A percentile compares a stretch with the other conserved stretches of the same genome.
Evolutionary conservation across 148 eudicot genomes (phyloP).

Genomic region (Cornus florida): DNA sequence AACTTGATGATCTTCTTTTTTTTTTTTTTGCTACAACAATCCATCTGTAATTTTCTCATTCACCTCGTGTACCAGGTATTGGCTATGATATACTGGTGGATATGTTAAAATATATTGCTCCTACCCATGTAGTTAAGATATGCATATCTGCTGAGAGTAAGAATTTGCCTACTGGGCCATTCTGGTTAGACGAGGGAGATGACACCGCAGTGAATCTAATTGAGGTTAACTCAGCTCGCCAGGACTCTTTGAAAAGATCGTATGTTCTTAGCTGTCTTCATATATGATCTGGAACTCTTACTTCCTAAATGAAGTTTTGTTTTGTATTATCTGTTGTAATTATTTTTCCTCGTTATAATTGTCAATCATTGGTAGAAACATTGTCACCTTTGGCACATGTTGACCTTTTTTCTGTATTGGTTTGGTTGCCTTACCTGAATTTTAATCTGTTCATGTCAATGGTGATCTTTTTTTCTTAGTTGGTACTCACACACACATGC

Average conservation of each 20-base stretch:
- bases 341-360: neutral
- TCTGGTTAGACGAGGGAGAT: slow-evolving; percentile 62
- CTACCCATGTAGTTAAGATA: slow-evolving; percentile 86
- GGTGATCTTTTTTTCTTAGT: too few relatives aligned
- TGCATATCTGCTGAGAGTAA: slow-evolving; percentile 56
- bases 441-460: neutral
- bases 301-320: neutral
- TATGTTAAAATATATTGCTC: slow-evolving; percentile 69
- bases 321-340: slow-evolving; percentile 5
- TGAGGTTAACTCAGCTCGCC: slow-evolving; percentile 75
- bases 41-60: neutral
- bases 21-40: neutral
- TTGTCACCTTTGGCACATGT: neutral
- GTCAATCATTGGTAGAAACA: neutral
- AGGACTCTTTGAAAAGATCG: slow-evolving; percentile 67
- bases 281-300: neutral
- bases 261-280: slow-evolving; percentile 38
- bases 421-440: neutral
- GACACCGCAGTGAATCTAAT: slow-evolving; percentile 38
- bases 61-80: slow-evolving; percentile 51
- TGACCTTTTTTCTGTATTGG: neutral
- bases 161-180: slow-evolving; percentile 79
- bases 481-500: too few relatives aligned
- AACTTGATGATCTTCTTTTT: neutral
- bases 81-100: slow-evolving; percentile 74